phyloP scores from a whole-genome alignment of 2,329 filamentous ascomycete species.

The Blumeria hordei region DNA sequence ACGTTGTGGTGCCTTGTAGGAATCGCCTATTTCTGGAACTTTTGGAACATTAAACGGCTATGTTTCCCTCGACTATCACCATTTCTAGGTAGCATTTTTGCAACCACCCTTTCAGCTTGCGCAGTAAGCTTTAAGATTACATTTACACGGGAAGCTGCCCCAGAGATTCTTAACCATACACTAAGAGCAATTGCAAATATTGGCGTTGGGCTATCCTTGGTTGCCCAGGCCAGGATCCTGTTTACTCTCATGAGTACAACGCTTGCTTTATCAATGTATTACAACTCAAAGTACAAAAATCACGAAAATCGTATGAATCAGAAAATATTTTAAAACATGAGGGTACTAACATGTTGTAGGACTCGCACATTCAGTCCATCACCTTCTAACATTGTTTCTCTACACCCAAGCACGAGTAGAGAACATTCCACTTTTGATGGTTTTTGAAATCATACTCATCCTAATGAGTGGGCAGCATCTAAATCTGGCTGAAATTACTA shows the following conservation, averaged over 20 bases:
- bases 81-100: slow-evolving; percentile 12
- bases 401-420: slow-evolving; percentile 68
- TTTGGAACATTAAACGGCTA: slow-evolving; percentile 9
- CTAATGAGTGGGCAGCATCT: slow-evolving; percentile 24
- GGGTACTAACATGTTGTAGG: slow-evolving; percentile 3
- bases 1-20: slow-evolving; percentile 54
- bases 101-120: slow-evolving; percentile 22
- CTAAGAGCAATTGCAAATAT: slow-evolving; percentile 13
- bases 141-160: slow-evolving; percentile 70
- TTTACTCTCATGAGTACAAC: slow-evolving; percentile 19
- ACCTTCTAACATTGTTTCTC: slow-evolving; percentile 53
- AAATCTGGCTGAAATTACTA: slow-evolving; percentile 33
- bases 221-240: slow-evolving; percentile 19
- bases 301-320: too few species aligned
- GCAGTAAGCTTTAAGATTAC: slow-evolving; percentile 72
- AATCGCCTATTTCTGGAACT: slow-evolving; percentile 36
- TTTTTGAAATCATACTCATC: slow-evolving; percentile 41
- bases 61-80: slow-evolving; percentile 12
- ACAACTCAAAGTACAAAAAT: too few species aligned
- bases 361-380: slow-evolving; percentile 27
- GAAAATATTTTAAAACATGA: too few species aligned
- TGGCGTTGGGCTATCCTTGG: slow-evolving; percentile 9
- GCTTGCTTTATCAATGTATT: too few species aligned
- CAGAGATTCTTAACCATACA: slow-evolving; percentile 40
- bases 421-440: slow-evolving; percentile 64